Evolutionary conservation across 2,329 filamentous ascomycete species (phyloP), one percentile per base, ranked within the genome.

Genomic region (Aspergillus vadensis): DNA sequence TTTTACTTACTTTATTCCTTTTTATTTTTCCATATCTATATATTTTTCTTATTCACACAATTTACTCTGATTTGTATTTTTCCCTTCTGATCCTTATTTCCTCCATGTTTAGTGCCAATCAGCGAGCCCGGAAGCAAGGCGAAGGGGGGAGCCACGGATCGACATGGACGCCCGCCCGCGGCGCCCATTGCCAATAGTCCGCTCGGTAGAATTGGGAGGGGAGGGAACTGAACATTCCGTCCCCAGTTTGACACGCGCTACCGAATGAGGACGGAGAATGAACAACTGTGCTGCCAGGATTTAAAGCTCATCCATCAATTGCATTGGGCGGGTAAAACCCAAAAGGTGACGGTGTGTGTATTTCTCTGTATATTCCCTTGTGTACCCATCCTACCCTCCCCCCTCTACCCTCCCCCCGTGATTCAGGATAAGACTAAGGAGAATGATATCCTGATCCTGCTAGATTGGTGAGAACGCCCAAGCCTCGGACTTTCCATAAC

Each of bases 141-240:
- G 43, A 65, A 64, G 65, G 69, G 65, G 32, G 32, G 67, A 68
- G 62, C 60, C 52, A 68, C 67, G 68, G 73, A 74, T 76, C 73
- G 73, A 75, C 73, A 70, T 68, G 67, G 72, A 71, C 60, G 67
- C 68, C 70, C 69, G 69, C 55, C 63, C 65, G 60, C 63, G 62
- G 62, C 69, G 68, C 69, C 70, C 70, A 73, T 72, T 73, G 69
- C 67, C 73, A 75, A 75, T 75, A 75, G 73, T 75, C 65, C 50
- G 55, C 66, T 70, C 68, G 68, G 65, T 70, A 74, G 64, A 67
- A 67, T 70, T 66, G 65, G 59, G 54, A 56, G 32, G 48, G 38
- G 36, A 30, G 47, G 32, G 49, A 43, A 64, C 54, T 61, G 64
- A 53, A 58, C 67, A 71, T 70, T 70, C 67, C 66, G 57, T 58